phyloP scores from a whole-genome alignment of 2,329 filamentous ascomycete species.

The Xylaria multiplex region DNA sequence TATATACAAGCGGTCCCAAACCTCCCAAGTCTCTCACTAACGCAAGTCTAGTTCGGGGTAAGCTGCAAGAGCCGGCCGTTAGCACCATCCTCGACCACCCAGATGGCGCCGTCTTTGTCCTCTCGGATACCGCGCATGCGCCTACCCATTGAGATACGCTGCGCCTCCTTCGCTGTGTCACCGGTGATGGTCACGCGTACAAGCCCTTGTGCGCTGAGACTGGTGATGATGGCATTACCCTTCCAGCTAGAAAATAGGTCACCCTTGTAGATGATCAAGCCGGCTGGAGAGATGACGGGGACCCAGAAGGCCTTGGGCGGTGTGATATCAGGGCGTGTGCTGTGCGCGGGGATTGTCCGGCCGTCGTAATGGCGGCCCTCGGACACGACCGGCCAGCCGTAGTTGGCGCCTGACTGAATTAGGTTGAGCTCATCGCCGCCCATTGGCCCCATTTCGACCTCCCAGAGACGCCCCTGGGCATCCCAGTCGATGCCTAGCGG shows the following conservation, averaged over 20 bases:
- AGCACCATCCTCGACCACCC: conserved; percentile 33
- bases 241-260: conserved; percentile 30
- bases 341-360: conserved; percentile 29
- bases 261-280: conserved; percentile 35
- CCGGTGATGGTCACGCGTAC: conserved; percentile 32
- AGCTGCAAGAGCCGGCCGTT: conserved; percentile 33
- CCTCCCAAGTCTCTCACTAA: conserved; percentile 22
- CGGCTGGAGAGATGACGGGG: conserved; percentile 33
- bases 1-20: conserved; percentile 28
- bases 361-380: conserved; percentile 33
- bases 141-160: conserved; percentile 33
- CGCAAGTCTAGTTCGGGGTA: conserved; percentile 30
- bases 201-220: conserved; percentile 23
- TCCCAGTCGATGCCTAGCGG: conserved; percentile 34
- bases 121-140: conserved; percentile 35
- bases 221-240: conserved; percentile 31
- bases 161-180: conserved; percentile 32
- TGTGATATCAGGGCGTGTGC: conserved; percentile 27
- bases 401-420: conserved; percentile 30
- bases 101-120: conserved; percentile 33
- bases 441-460: conserved; percentile 34
- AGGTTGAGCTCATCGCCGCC: conserved; percentile 34
- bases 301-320: conserved; percentile 34
- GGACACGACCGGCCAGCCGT: conserved; percentile 31
- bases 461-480: conserved; percentile 32